Conservation (phyloP, 495 filamentous ascomycete species). For the Pseudevernia furfuracea region DNA sequence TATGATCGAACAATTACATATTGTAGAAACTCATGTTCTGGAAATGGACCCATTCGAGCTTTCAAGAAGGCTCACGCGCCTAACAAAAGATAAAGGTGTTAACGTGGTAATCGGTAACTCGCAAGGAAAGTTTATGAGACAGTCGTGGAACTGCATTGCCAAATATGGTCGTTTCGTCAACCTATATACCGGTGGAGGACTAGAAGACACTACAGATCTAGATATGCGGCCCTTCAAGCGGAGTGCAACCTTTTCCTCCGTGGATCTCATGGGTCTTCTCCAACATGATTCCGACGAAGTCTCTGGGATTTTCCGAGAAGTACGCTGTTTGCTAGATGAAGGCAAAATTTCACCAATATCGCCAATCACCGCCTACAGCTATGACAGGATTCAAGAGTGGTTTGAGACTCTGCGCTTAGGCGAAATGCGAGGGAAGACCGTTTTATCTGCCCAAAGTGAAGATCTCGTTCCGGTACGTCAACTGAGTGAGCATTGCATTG, state of each 20-base stretch:
- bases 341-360: constrained; percentile 11
- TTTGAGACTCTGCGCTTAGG: constrained; percentile 43
- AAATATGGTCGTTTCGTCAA: constrained; percentile 47
- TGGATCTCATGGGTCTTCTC: constrained; percentile 30
- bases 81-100: constrained; percentile 44
- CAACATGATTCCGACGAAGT: neutral
- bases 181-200: constrained; percentile 38
- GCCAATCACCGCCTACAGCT: constrained; percentile 16
- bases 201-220: constrained; percentile 32
- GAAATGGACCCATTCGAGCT: constrained; percentile 40
- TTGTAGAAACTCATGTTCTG: constrained; percentile 42
- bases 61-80: constrained; percentile 33
- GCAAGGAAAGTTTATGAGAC: constrained; percentile 40
- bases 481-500: constrained; percentile 32
- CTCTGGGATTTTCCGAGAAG: constrained; percentile 7
- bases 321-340: constrained; percentile 5
- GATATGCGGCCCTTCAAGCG: constrained; percentile 38
- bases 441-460: constrained; percentile 20
- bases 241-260: constrained; percentile 37
- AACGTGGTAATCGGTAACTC: constrained; percentile 48
- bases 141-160: constrained; percentile 47
- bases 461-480: constrained; percentile 29
- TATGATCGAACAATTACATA: constrained; percentile 29
- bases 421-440: constrained; percentile 30
- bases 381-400: constrained; percentile 31